Evolutionary conservation across 257 asterid genomes (phyloP).

Genomic region (Cinchona pubescens): DNA sequence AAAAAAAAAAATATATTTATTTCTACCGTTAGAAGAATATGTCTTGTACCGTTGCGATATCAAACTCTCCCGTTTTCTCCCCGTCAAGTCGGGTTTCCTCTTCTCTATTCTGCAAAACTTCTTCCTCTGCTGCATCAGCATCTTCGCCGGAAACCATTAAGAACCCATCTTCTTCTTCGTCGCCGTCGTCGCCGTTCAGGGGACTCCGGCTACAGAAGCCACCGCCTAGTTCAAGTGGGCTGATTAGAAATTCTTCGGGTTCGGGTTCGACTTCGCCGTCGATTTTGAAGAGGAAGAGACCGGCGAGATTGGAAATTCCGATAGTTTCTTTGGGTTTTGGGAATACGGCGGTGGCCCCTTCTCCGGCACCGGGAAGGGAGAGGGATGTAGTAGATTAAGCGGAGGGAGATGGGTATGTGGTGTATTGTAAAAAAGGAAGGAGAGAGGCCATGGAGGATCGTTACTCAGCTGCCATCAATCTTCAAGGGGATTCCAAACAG

Average conservation of each 20-base stretch:
- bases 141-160: conserved; percentile 24
- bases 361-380: conserved; percentile 23
- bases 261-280: conserved; percentile 22
- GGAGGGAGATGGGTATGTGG: conserved; percentile 72
- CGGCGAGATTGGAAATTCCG: conserved; percentile 41
- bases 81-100: conserved; percentile 31
- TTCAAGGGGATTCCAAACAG: conserved; percentile 58
- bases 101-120: conserved; percentile 26
- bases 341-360: conserved; percentile 25
- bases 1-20: no score
- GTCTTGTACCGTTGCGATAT: conserved; percentile 51
- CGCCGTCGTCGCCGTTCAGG: conserved; percentile 53
- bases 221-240: conserved; percentile 36
- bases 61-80: conserved; percentile 63
- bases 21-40: conserved; percentile 32
- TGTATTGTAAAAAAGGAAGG: conserved; percentile 78
- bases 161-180: conserved; percentile 38
- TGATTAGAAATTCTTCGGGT: conserved; percentile 36
- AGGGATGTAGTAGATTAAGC: conserved; percentile 48
- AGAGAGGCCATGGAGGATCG: conserved; percentile 86
- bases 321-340: conserved; percentile 20
- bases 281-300: conserved; percentile 40
- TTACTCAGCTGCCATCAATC: conserved; percentile 53
- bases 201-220: conserved; percentile 53
- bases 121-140: conserved; percentile 32